These are phyloP conservation scores for Plasmodium falciparum DNA, from an alignment of 169 alveolate species.

Conservation along the genomic window DNA sequence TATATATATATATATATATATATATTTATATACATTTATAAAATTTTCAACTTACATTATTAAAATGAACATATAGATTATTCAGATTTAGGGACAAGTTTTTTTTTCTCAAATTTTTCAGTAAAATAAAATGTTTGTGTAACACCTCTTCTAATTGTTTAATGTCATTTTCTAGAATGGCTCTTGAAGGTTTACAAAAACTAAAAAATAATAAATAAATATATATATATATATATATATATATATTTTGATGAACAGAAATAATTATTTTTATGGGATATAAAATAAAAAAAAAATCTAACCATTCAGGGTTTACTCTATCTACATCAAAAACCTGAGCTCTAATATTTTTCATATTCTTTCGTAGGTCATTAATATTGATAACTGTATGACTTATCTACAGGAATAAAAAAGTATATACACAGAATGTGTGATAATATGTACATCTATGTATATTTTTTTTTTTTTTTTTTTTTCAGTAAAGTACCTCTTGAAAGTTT, in stretches of 20 bases:
- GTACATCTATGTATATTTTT: not conserved
- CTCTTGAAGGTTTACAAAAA: conserved; percentile 49
- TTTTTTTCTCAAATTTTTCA: conserved; percentile 58
- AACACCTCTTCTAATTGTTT: conserved; percentile 57
- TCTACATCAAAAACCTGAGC: conserved; percentile 35
- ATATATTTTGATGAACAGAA: not conserved
- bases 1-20: no score
- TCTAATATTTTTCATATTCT: conserved; percentile 41
- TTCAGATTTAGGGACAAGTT: conserved; percentile 23
- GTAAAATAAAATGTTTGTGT: conserved; percentile 44
- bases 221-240: not conserved
- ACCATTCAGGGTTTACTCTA: conserved; percentile 54
- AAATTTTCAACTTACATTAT: conserved; percentile 22
- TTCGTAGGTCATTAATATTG: conserved; percentile 35
- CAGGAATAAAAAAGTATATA: not conserved
- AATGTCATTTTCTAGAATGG: conserved; percentile 47
- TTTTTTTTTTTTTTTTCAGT: no score
- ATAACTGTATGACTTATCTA: conserved; percentile 50
- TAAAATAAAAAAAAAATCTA: conserved; percentile 1
- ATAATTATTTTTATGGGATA: conserved; percentile 2
- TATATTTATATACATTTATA: not conserved
- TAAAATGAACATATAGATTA: conserved; percentile 16
- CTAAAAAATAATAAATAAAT: conserved; percentile 19
- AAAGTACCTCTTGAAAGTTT: conserved; percentile 50
- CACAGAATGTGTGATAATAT: not conserved